Conservation (phyloP, 495 filamentous ascomycete genomes). For the Bombardia bombarda region DNA sequence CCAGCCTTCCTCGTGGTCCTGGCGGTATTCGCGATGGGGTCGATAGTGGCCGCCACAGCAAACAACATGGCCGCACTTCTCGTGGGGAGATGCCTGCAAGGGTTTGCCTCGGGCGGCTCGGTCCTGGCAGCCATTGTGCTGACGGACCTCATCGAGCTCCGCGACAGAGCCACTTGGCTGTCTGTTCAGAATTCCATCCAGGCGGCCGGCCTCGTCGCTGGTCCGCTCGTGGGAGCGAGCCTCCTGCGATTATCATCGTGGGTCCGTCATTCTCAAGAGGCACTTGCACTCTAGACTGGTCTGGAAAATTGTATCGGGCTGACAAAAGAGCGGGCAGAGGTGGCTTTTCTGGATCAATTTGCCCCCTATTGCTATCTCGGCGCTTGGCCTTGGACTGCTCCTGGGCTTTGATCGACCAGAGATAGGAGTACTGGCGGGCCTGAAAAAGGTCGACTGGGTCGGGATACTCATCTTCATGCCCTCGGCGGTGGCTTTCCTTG, state of each 20-base stretch:
- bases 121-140: constrained; percentile 57
- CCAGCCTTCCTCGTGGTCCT: constrained; percentile 43
- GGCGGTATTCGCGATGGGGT: constrained; percentile 48
- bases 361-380: constrained; percentile 27
- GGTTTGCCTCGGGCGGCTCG: constrained; percentile 61
- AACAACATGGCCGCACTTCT: constrained; percentile 54
- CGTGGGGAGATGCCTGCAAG: constrained; percentile 58
- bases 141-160: constrained; percentile 51
- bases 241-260: constrained; percentile 56
- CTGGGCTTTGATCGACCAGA: constrained; percentile 24
- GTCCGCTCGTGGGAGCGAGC: constrained; percentile 11
- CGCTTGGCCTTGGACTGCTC: constrained; percentile 27
- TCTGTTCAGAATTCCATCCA: constrained; percentile 27
- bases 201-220: constrained; percentile 12
- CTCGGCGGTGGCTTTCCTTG: constrained; percentile 37
- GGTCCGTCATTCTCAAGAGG: constrained; percentile 46
- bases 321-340: constrained; percentile 2
- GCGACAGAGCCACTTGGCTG: constrained; percentile 38
- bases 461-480: constrained; percentile 50
- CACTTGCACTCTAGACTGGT: constrained; percentile 36
- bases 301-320: too few relatives aligned
- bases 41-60: constrained; percentile 51
- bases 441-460: constrained; percentile 52
- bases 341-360: constrained; percentile 38
- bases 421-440: constrained; percentile 24